Evolutionary conservation across 371 early-diverging fungal genomes (phyloP), one percentile per base, ranked within the genome.

Genomic region (Apophysomyces elegans): DNA sequence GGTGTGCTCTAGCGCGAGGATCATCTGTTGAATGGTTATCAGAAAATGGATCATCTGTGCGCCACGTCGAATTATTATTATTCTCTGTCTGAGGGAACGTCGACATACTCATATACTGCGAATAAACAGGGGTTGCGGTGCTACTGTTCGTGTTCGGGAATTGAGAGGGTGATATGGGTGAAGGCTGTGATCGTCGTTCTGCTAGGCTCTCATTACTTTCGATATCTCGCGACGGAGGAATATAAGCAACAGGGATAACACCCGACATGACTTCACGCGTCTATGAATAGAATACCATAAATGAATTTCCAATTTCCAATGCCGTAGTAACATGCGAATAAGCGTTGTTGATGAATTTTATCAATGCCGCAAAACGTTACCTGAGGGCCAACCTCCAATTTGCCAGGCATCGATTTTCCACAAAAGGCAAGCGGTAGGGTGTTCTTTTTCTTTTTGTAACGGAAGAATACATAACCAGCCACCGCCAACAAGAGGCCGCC

Each of bases 241-340:
- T 76, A 67, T 77, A 80, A 3, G 78, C 67, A 1, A 83, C 75
- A 37, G 83, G 80, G 44, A 83, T 80, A 41, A 83, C 80, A n/a
- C 80, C 83, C 12, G 83, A 83, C 38, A 63, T 76, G 26, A 63
- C 62, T 58, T 67, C 54, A 7, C 67, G 50, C 37, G 69, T 41
- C 54, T 50, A 50, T 26, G 32, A 26, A 26, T 26, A 26, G 32
- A 26, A 26, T 26, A 26, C 3, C 32, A 26, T 26, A 26, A 26
- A 26, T 26, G 2, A 26, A 26, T 26, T 26, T 26, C 32, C 32
- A 26, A 2, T 26, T 26, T 26, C 2, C 32, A 26, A 26, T 26
- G 32, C 32, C 32, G 32, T 26, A 26, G 32, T 26, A 26, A 26
- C 32, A 26, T 26, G 32, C 32, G 32, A 26, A 26, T 18, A 4